Conservation (phyloP, 192 early-diverging fungal species). For the Gigaspora rosea region DNA sequence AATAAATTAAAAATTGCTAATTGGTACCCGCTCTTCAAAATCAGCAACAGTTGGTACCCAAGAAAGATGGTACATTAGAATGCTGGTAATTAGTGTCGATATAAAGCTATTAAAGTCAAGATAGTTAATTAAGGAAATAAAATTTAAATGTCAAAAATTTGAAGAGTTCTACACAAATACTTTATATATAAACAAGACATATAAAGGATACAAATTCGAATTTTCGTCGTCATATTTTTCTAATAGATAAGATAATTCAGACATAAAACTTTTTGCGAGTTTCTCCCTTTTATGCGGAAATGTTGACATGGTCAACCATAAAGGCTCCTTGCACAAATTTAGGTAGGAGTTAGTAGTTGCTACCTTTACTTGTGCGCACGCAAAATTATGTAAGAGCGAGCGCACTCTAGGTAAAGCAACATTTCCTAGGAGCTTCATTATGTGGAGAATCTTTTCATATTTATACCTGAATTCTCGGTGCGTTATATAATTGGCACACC, state of each 20-base stretch:
- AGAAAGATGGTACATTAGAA: constrained; percentile 54
- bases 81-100: constrained; percentile 51
- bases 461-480: constrained; percentile 59
- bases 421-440: not conserved
- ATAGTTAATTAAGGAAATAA: not conserved
- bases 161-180: not conserved
- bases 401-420: constrained; percentile 18
- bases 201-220: constrained; percentile 35
- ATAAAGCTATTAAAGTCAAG: constrained; percentile 39
- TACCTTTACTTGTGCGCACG: not conserved
- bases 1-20: not conserved
- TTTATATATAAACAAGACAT: not conserved
- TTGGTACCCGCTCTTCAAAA: constrained; percentile 39
- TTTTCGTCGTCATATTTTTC: constrained; percentile 34
- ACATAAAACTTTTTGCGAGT: constrained; percentile 38
- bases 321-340: constrained; percentile 40
- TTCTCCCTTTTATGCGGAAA: constrained; percentile 39
- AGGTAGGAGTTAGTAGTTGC: constrained; percentile 20
- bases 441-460: not conserved
- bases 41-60: constrained; percentile 59
- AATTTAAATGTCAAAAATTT: not conserved
- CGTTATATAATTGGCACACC: constrained; percentile 51
- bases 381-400: not conserved
- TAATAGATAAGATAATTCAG: constrained; percentile 40
- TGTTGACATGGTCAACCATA: constrained; percentile 52